Conservation (phyloP, 2,329 filamentous ascomycete species). For the Alternaria postmessia region DNA sequence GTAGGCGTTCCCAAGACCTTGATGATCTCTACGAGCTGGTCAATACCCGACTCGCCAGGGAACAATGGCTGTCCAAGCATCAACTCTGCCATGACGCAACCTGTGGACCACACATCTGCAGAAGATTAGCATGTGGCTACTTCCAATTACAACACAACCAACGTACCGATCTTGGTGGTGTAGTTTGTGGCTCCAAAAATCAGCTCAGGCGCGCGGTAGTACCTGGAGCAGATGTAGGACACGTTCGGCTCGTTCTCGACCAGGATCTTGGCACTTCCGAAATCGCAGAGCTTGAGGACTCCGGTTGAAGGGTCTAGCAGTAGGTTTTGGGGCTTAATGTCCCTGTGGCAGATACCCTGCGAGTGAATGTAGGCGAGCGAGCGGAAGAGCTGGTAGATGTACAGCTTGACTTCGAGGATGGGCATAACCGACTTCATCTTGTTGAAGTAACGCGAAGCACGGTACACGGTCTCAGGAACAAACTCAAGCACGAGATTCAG, state of each 20-base stretch:
- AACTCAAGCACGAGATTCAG: slow-evolving; percentile 98
- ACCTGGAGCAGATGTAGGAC: slow-evolving; percentile 98
- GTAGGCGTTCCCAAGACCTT: slow-evolving; percentile 98
- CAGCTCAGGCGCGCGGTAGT: slow-evolving; percentile 96
- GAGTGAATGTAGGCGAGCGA: slow-evolving; percentile 99
- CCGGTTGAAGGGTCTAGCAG: slow-evolving; percentile 90
- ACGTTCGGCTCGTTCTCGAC: slow-evolving; percentile 99
- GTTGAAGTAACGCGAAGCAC: slow-evolving; percentile 98
- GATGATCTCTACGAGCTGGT: slow-evolving; percentile 98
- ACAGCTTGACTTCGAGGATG: slow-evolving; percentile 97
- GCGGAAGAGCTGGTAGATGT: slow-evolving; percentile 99
- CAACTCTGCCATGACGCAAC: slow-evolving; percentile 98
- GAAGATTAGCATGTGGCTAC: slow-evolving; percentile 28
- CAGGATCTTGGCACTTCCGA: slow-evolving; percentile 97
- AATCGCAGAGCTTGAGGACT: slow-evolving; percentile 96
- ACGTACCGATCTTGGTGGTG: slow-evolving; percentile 98
- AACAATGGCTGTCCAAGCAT: slow-evolving; percentile 99
- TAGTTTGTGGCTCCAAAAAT: slow-evolving; percentile 99
- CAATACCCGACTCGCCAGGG: slow-evolving; percentile 97
- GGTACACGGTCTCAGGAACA: slow-evolving; percentile 97
- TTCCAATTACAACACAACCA: slow-evolving; percentile 8
- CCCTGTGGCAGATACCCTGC: slow-evolving; percentile 97
- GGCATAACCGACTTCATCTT: slow-evolving; percentile 99
- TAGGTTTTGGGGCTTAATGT: slow-evolving; percentile 99
- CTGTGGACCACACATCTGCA: slow-evolving; percentile 97